phyloP scores from a whole-genome alignment of 2,329 filamentous ascomycete species.

The Westerdykella sp. region DNA sequence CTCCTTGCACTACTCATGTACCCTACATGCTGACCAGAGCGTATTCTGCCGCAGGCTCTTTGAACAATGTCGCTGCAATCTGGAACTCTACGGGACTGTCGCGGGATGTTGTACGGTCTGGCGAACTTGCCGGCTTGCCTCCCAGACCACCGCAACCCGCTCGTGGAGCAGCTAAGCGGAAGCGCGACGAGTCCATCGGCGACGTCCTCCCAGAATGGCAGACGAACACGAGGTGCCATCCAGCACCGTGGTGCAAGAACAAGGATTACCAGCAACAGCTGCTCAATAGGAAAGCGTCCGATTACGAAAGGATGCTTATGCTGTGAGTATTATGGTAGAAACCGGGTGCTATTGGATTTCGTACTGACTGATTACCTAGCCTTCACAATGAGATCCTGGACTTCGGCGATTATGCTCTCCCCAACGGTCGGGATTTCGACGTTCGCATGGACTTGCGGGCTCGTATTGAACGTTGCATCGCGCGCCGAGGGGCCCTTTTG shows the following conservation, averaged over 20 bases:
- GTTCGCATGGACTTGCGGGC: constrained; percentile 68
- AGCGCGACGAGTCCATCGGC: constrained; percentile 44
- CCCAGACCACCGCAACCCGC: constrained; percentile 10
- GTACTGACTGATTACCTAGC: constrained; percentile 39
- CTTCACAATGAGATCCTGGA: constrained; percentile 86
- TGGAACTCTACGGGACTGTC: neutral
- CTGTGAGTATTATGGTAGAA: neutral
- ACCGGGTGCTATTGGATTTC: neutral
- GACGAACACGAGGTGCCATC: constrained; percentile 27
- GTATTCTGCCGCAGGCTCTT: constrained; percentile 9
- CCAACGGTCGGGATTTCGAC: constrained; percentile 67
- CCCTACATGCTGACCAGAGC: neutral
- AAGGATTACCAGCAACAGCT: neutral
- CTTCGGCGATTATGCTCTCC: constrained; percentile 80
- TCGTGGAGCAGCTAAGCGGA: constrained; percentile 55
- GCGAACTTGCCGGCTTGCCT: constrained; percentile 4
- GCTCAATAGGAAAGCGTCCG: neutral
- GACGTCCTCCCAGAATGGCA: constrained; percentile 42
- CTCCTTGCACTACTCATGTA: neutral
- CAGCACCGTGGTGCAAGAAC: constrained; percentile 46
- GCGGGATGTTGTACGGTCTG: neutral
- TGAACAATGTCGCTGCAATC: constrained; percentile 12
- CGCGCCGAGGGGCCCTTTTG: constrained; percentile 10
- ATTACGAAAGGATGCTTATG: neutral
- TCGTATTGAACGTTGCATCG: constrained; percentile 58